A percentile compares a stretch with the other conserved stretches of the same genome.
phyloP scores from a whole-genome alignment of 2,329 filamentous ascomycete genomes.

The Orbilia javanica region DNA sequence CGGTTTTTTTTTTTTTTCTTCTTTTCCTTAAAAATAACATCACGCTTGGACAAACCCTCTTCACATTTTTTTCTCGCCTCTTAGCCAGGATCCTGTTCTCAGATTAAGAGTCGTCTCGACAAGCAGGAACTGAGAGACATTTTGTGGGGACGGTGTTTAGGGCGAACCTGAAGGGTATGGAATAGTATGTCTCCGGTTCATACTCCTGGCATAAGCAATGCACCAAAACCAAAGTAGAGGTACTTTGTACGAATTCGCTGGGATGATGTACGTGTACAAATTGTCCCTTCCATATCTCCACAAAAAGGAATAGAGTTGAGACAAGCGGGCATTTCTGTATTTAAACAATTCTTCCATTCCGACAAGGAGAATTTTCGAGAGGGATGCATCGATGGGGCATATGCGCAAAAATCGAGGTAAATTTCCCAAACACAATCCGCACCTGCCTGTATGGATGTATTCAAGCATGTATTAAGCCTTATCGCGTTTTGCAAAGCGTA shows the following conservation, averaged over 20 bases:
- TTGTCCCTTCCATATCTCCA: constrained; percentile 33
- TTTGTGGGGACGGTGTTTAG: constrained; percentile 46
- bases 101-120: constrained; percentile 31
- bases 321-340: constrained; percentile 50
- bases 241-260: background rate
- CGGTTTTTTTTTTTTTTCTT: background rate
- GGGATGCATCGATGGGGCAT: constrained; percentile 17
- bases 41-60: constrained; percentile 4
- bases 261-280: constrained; percentile 9
- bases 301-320: constrained; percentile 34
- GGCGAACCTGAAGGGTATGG: constrained; percentile 18
- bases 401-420: constrained; percentile 5
- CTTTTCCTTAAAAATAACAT: constrained; percentile 27
- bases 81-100: constrained; percentile 21
- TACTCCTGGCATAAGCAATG: constrained; percentile 22
- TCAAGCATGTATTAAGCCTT: constrained; percentile 29
- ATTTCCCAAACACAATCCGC: constrained; percentile 14
- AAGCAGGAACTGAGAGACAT: constrained; percentile 29
- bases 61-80: background rate
- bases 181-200: constrained; percentile 35
- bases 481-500: constrained; percentile 27
- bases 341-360: constrained; percentile 43
- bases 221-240: constrained; percentile 14
- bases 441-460: background rate
- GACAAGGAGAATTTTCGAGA: constrained; percentile 39